Evolutionary conservation across 345 rosid species (phyloP).

Genomic region (Cardamine resedifolia): DNA sequence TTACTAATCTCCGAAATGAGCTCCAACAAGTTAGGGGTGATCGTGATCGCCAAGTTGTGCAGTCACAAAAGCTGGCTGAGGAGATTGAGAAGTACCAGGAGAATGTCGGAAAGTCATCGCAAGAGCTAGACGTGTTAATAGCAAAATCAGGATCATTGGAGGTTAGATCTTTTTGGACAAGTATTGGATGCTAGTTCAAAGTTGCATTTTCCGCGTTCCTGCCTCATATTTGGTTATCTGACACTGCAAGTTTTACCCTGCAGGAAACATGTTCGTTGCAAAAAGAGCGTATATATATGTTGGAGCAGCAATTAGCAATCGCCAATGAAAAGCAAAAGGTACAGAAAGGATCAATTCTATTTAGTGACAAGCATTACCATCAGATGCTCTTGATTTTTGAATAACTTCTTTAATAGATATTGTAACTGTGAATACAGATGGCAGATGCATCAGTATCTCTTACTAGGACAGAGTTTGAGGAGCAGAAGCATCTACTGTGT

Average conservation of each 20-base stretch:
- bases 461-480: slow-evolving; percentile 53
- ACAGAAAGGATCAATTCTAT: background rate
- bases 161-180: slow-evolving; percentile 46
- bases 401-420: background rate
- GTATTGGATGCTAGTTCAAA: slow-evolving; percentile 55
- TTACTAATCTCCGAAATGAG: slow-evolving; percentile 67
- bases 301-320: slow-evolving; percentile 60
- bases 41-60: slow-evolving; percentile 68
- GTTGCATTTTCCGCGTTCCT: background rate
- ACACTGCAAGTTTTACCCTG: slow-evolving; percentile 22
- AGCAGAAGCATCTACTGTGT: slow-evolving; percentile 41
- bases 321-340: slow-evolving; percentile 86
- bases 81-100: slow-evolving; percentile 61
- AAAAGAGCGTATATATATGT: slow-evolving; percentile 55
- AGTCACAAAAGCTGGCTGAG: slow-evolving; percentile 51
- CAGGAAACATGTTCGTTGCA: slow-evolving; percentile 89
- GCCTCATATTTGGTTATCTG: slow-evolving; percentile 1
- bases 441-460: slow-evolving; percentile 54
- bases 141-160: slow-evolving; percentile 60
- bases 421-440: slow-evolving; percentile 44
- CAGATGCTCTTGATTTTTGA: background rate
- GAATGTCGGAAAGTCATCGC: slow-evolving; percentile 61
- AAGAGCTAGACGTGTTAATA: slow-evolving; percentile 61
- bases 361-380: slow-evolving; percentile 5
- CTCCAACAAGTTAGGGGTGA: slow-evolving; percentile 82